Percentiles rank a stretch among this genome's conserved stretches.
These are phyloP conservation scores for Euphorbia lathyris DNA, from an alignment of 345 rosid species.

Conservation along the genomic window DNA sequence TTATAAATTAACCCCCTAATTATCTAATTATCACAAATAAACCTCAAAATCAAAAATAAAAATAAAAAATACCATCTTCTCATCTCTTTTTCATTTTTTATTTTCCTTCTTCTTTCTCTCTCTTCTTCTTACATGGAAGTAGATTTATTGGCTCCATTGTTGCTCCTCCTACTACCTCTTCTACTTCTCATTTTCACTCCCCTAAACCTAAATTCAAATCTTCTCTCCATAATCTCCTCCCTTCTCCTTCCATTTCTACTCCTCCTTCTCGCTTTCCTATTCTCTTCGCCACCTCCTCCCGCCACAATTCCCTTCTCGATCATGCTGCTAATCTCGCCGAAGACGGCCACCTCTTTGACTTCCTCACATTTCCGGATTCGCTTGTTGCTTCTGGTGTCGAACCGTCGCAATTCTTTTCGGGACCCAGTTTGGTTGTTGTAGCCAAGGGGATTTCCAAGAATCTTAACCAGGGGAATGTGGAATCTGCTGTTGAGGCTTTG, in stretches of 20 bases:
- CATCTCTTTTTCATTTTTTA: too few relatives aligned
- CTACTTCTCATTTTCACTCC: constrained; percentile 33
- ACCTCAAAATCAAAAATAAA: too few relatives aligned
- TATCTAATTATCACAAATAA: too few relatives aligned
- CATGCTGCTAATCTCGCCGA: constrained; percentile 66
- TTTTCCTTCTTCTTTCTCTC: too few relatives aligned
- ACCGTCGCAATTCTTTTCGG: constrained; percentile 45
- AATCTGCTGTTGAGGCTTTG: constrained; percentile 48
- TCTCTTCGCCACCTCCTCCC: constrained; percentile 31
- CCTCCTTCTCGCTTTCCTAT: constrained; percentile 26
- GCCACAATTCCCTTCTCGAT: constrained; percentile 30
- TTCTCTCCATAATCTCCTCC: constrained; percentile 22
- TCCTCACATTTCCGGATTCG: constrained; percentile 50
- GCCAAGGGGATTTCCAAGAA: constrained; percentile 49
- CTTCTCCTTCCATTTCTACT: constrained; percentile 26
- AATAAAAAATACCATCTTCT: too few relatives aligned
- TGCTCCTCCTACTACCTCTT: constrained; percentile 31
- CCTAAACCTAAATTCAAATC: constrained; percentile 18
- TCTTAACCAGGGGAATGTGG: constrained; percentile 52
- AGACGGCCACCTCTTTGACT: constrained; percentile 66
- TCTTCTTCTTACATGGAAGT: too few relatives aligned
- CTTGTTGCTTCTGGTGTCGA: constrained; percentile 49
- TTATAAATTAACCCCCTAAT: too few relatives aligned
- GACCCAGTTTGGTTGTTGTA: constrained; percentile 39
- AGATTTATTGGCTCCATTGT: constrained; percentile 48